Evolutionary conservation across 441 rosid genomes (phyloP).

Genomic region (Jatropha podagrica): DNA sequence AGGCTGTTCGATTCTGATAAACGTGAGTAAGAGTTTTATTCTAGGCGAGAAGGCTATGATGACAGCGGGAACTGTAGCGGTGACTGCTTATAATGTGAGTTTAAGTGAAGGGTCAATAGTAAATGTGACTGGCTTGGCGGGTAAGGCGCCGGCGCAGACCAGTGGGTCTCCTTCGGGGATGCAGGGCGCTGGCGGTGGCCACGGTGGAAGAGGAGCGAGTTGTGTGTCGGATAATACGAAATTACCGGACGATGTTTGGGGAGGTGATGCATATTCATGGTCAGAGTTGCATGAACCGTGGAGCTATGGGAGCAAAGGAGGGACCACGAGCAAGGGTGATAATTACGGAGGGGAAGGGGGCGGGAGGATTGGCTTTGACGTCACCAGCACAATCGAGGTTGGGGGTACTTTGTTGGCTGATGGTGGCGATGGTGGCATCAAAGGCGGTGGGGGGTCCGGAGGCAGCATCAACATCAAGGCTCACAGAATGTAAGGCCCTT

Average conservation of each 20-base stretch:
- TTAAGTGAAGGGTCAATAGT: conserved; percentile 44
- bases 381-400: conserved; percentile 37
- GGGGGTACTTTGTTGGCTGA: conserved; percentile 55
- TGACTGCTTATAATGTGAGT: conserved; percentile 46
- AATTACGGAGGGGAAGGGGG: conserved; percentile 74
- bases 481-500: conserved; percentile 50
- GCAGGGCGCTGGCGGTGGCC: conserved; percentile 73
- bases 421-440: conserved; percentile 59
- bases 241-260: conserved; percentile 74
- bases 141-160: conserved; percentile 63
- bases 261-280: conserved; percentile 82
- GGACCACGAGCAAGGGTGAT: conserved; percentile 60
- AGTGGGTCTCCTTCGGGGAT: conserved; percentile 67
- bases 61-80: conserved; percentile 44
- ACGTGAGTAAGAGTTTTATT: conserved; percentile 47
- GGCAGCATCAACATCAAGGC: conserved; percentile 66
- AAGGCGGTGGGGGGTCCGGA: conserved; percentile 82
- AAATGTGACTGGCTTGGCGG: conserved; percentile 64
- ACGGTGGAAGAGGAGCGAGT: conserved; percentile 76
- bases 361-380: conserved; percentile 54
- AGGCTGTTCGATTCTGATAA: conserved; percentile 54
- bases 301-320: conserved; percentile 80
- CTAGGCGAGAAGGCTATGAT: conserved; percentile 38
- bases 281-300: conserved; percentile 57
- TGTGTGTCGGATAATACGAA: conserved; percentile 56